phyloP scores from a whole-genome alignment of 2,329 filamentous ascomycete species.

The Colletotrichum melonis region DNA sequence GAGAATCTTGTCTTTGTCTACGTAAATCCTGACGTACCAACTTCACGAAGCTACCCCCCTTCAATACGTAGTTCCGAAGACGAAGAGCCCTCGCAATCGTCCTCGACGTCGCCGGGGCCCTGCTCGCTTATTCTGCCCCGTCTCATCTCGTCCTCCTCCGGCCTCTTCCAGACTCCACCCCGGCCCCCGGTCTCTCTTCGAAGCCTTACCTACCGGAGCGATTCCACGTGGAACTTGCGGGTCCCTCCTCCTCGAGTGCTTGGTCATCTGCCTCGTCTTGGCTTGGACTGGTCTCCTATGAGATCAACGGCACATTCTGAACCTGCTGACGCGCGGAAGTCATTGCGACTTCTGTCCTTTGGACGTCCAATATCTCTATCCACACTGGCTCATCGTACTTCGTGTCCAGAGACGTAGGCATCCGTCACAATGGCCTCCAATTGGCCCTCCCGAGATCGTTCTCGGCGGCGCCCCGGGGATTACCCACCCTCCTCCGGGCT shows the following conservation, averaged over 20 bases:
- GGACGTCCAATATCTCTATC: not conserved
- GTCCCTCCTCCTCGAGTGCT: not conserved
- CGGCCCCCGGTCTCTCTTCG: not conserved
- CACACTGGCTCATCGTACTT: conserved; percentile 26
- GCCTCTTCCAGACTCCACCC: not conserved
- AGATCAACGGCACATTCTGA: conserved; percentile 2
- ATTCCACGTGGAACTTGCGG: not conserved
- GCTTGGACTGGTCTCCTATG: not conserved
- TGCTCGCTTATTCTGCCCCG: conserved; percentile 1
- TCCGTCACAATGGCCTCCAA: conserved; percentile 8
- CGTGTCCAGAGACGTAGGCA: conserved; percentile 15
- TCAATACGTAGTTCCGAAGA: conserved; percentile 5
- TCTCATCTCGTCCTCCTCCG: not conserved
- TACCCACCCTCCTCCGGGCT: conserved; percentile 5
- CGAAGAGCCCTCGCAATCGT: conserved; percentile 13
- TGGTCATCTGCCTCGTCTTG: not conserved
- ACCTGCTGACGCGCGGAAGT: conserved; percentile 14
- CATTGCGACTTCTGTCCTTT: not conserved
- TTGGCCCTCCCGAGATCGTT: conserved; percentile 2
- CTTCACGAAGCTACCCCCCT: conserved; percentile 1
- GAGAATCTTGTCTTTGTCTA: not conserved
- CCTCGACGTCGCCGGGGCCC: not conserved
- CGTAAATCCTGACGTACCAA: conserved; percentile 28
- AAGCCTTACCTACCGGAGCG: not conserved
- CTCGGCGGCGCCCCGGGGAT: not conserved